Evolutionary conservation across 371 early-diverging fungal genomes (phyloP).

Genomic region (Apophysomyces ossiformis): DNA sequence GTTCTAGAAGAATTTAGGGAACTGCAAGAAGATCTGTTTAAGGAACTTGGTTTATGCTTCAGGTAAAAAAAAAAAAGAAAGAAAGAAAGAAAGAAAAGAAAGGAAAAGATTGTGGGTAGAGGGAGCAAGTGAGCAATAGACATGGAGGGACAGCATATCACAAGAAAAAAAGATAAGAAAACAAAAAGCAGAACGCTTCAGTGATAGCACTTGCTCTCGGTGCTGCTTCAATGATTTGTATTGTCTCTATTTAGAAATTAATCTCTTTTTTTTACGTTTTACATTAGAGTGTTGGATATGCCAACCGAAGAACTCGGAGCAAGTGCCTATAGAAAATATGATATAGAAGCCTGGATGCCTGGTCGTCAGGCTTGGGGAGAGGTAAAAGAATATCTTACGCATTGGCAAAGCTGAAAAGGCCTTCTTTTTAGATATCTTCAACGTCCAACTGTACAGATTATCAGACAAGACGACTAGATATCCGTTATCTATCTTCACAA

Average conservation of each 20-base stretch:
- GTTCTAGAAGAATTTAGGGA: slow-evolving; percentile 73
- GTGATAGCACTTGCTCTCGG: too few species aligned
- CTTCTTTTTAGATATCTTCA: slow-evolving; percentile 64
- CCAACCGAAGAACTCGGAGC: slow-evolving; percentile 93
- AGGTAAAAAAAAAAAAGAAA: slow-evolving; percentile 47
- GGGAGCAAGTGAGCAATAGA: too few species aligned
- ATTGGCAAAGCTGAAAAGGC: neutral
- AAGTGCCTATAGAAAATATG: slow-evolving; percentile 89
- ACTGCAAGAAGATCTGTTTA: slow-evolving; percentile 80
- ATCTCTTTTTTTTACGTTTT: neutral
- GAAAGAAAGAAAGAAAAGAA: neutral
- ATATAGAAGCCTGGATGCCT: slow-evolving; percentile 97
- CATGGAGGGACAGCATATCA: too few species aligned
- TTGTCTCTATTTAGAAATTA: neutral
- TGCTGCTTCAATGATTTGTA: too few species aligned
- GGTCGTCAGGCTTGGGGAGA: slow-evolving; percentile 91
- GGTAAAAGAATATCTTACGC: slow-evolving; percentile 34
- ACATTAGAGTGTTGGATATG: slow-evolving; percentile 82
- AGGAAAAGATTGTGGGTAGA: neutral
- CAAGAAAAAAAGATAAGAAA: too few species aligned
- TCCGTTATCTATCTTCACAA: slow-evolving; percentile 56
- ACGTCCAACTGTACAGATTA: slow-evolving; percentile 91
- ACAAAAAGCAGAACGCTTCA: too few species aligned
- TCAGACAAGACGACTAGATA: slow-evolving; percentile 77
- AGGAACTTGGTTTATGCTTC: slow-evolving; percentile 81